Evolutionary conservation across 345 rosid species (phyloP).

Genomic region (Eucalyptus marginata): DNA sequence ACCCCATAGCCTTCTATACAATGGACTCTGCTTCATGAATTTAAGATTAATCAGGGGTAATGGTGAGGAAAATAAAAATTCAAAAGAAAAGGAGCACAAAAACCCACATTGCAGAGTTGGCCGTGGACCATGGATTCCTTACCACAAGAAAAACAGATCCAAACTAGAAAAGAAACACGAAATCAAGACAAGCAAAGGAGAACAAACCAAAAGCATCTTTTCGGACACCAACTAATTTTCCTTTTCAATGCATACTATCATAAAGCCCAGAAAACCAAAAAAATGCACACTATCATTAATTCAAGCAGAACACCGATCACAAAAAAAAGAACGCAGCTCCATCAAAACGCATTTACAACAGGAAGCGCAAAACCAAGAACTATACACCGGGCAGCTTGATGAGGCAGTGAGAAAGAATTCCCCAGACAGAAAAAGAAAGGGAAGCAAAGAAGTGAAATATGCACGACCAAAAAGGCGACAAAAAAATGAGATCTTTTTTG

Average conservation of each 20-base stretch:
- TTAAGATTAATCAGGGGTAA: neutral
- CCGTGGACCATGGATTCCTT: neutral
- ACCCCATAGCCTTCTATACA: constrained; percentile 84
- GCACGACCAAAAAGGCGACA: neutral
- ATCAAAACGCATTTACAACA: neutral
- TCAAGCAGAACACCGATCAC: neutral
- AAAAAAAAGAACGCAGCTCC: neutral
- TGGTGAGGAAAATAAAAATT: neutral
- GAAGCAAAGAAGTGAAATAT: neutral
- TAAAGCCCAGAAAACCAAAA: neutral
- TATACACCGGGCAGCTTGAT: neutral
- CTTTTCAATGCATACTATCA: neutral
- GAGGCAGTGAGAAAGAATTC: neutral
- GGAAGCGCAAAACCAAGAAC: neutral
- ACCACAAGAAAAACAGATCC: neutral
- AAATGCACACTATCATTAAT: neutral
- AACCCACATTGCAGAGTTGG: neutral
- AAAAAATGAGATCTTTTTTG: neutral
- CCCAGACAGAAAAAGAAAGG: neutral
- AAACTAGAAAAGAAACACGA: neutral
- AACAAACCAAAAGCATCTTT: neutral
- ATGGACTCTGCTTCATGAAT: constrained; percentile 41
- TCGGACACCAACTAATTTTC: neutral
- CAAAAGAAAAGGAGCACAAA: neutral
- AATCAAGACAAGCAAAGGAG: neutral